Conservation (phyloP, 805 yeast genomes). For the Yarrowia sp. region DNA sequence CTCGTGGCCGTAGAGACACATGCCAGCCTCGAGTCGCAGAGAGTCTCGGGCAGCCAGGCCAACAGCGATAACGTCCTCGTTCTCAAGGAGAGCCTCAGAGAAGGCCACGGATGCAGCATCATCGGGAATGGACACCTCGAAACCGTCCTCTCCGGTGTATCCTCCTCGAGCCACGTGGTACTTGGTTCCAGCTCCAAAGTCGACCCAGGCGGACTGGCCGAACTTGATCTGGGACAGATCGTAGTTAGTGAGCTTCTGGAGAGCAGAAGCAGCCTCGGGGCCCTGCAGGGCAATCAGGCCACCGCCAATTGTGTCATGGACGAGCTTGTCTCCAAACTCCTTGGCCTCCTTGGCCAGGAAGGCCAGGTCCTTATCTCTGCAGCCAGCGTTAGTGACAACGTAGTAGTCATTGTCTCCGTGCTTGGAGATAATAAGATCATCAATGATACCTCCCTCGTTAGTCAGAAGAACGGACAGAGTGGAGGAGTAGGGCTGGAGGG, state of each 20-base stretch:
- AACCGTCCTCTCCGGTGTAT: conserved; percentile 98
- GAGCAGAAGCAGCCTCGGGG: conserved; percentile 68
- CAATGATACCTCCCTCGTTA: conserved; percentile 82
- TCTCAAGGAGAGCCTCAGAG: conserved; percentile 57
- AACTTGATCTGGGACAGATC: conserved; percentile 64
- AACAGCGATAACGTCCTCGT: conserved; percentile 66
- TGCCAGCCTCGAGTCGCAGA: conserved; percentile 92
- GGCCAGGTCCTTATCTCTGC: conserved; percentile 72
- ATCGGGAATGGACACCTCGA: conserved; percentile 77
- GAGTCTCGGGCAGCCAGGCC: conserved; percentile 99
- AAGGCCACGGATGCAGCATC: conserved; percentile 53
- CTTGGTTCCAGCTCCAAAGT: conserved; percentile 41
- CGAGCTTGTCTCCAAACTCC: conserved; percentile 38
- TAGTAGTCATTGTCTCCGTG: conserved; percentile 67
- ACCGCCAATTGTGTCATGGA: conserved; percentile 48
- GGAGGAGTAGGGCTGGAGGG: conserved; percentile 54
- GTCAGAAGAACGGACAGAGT: conserved; percentile 74
- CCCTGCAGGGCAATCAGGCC: conserved; percentile 91
- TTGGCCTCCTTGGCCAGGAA: conserved; percentile 57
- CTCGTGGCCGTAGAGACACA: conserved; percentile 96
- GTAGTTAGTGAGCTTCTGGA: conserved; percentile 59
- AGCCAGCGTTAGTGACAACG: conserved; percentile 94
- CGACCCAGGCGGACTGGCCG: conserved; percentile 60
- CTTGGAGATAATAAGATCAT: conserved; percentile 87
- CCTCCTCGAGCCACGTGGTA: conserved; percentile 92